Evolutionary conservation across 257 asterid genomes (phyloP), one percentile per base, ranked within the genome.

Genomic region (Striga asiatica): DNA sequence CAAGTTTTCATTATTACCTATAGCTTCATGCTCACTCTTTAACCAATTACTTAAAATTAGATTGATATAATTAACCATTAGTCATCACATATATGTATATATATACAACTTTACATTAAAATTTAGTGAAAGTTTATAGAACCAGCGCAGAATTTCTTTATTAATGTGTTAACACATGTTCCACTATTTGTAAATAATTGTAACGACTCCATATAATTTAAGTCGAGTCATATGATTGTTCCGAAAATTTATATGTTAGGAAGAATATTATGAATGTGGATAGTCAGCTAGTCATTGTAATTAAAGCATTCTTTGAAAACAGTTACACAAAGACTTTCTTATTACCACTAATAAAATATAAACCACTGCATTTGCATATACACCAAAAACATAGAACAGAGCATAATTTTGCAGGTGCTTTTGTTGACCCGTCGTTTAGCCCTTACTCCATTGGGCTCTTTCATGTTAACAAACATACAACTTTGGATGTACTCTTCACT

Each of bases 401-500:
- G 68, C 35, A 23, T 54, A 50, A 58, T 8, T 31, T 24, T 5
- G 35, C 3, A 29, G 6, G 35, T 29, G 66, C 43, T 52, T 45
- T 66, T 46, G 25, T 73, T 73, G 72, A 68, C 70, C 68, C 68
- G 22, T 46, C 34, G 66, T 32, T 66, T 47, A 46, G 14, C 13
- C 53, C 29, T 48, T 28, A 41, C 28, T 27, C 43, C 8, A 19
- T 67, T 72, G 71, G 70, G 57, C 11, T 35, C 32, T 61, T 66
- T 68, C 71, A 69, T 74, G 47, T 20, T 6, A 45, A 66, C 76
- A 70, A 66, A 62, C 51, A 32, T 13, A 50, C 31, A 42, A 1
- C 38, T 69, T 65, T 62, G 70, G 73, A 58, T 67, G 59, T 72
- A 67, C 49, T 67, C 71, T 62, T 62, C 59, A 67, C 65, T 59